Evolutionary conservation across 805 yeast genomes (phyloP), one percentile per base, ranked within the genome.

Genomic region (Saccharomycopsis oosterbeekiorum): DNA sequence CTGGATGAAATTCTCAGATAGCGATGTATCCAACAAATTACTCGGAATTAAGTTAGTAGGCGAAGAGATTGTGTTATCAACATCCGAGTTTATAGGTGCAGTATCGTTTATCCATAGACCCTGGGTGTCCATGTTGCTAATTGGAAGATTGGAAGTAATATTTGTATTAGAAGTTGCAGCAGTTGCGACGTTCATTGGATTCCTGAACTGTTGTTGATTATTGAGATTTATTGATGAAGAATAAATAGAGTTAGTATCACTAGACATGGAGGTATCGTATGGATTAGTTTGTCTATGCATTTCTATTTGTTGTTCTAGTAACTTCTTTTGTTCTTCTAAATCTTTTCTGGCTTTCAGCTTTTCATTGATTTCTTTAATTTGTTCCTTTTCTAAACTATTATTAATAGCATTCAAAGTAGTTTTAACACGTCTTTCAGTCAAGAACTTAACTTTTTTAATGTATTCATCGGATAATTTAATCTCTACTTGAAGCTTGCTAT

Each of bases 361-460:
- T 6, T 29, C 36, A 15, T 62, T 60, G 15, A 62, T 14, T 26
- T 43, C 55, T 50, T 57, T 60, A 8, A 62, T 36, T 40, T 55
- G 29, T 17, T 34, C 40, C 41, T 60, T 59, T 14, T 21, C 53
- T 26, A 47, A 47, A 47, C 53, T 47, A 47, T n/a, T 6, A 21
- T 47, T 47, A 26, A 47, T 47, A 10, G 53, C 53, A 17, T 29
- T 21, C 55, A 17, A 37, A 34, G 57, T 61, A 39, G 36, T 43
- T 39, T n/a, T 37, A 12, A 47, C 53, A 11, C 53, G 24, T 47
- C 21, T n/a, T 19, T 29, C 62, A 61, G 43, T 59, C 36, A 24
- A 17, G 15, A n/a, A 61, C 62, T 55, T 63, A 57, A 10, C 55
- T 26, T 24, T 42, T 12, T 55, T 61, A 60, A 39, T 50, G 56